Conservation (phyloP, 129 eudicot genomes). For the Arctium lappa region DNA sequence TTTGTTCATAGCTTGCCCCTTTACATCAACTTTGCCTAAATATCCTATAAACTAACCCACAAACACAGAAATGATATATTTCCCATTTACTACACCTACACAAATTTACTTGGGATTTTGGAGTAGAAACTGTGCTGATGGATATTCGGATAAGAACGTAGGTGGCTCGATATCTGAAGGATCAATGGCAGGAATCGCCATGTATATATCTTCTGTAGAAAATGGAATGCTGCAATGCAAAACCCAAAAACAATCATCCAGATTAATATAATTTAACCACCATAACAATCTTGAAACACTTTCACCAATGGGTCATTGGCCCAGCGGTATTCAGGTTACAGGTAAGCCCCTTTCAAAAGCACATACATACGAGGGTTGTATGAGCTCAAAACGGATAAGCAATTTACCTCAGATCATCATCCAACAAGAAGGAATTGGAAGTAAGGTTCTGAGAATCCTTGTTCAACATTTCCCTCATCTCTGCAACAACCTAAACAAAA, state of each 20-base stretch:
- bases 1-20: neutral
- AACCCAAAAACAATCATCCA: neutral
- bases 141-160: slow-evolving; percentile 56
- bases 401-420: slow-evolving; percentile 90
- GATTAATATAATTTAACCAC: neutral
- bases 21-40: slow-evolving; percentile 24
- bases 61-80: slow-evolving; percentile 16
- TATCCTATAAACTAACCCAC: slow-evolving; percentile 20
- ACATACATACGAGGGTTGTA: neutral
- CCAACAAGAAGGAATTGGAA: slow-evolving; percentile 92
- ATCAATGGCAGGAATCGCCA: slow-evolving; percentile 83
- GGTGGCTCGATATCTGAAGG: slow-evolving; percentile 77
- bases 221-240: slow-evolving; percentile 91
- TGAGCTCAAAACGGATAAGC: neutral
- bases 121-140: slow-evolving; percentile 66
- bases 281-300: neutral
- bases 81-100: slow-evolving; percentile 17
- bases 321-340: neutral
- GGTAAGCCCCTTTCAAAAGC: neutral
- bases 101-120: slow-evolving; percentile 38
- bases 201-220: slow-evolving; percentile 88
- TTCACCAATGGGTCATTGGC: neutral
- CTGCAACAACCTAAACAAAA: slow-evolving; percentile 77
- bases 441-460: slow-evolving; percentile 88
- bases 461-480: slow-evolving; percentile 87